A percentile compares a stretch with the other conserved stretches of the same genome.
These are phyloP conservation scores for Serendipita sp. DNA, from an alignment of 768 basidiomycete species.

Conservation along the genomic window DNA sequence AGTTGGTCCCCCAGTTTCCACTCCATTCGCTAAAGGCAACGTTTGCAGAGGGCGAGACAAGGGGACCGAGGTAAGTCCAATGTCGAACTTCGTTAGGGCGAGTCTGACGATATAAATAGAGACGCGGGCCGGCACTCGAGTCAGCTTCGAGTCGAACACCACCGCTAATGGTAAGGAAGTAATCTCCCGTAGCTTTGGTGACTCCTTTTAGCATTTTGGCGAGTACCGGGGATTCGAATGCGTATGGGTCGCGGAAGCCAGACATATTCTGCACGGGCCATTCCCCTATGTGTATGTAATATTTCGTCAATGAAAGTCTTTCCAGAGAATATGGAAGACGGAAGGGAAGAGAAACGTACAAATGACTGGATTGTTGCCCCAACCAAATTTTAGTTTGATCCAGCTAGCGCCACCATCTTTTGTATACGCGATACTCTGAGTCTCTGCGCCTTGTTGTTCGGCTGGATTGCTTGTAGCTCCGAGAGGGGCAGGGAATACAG, in stretches of 20 bases:
- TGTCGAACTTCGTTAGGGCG: constrained; percentile 8
- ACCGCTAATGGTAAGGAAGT: constrained; percentile 13
- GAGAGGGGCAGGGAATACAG: constrained; percentile 9
- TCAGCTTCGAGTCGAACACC: constrained; percentile 6
- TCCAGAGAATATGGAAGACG: neutral
- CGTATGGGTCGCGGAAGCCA: constrained; percentile 15
- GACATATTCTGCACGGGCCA: constrained; percentile 2
- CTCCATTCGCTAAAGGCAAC: constrained; percentile 10
- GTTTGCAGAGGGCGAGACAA: constrained; percentile 5
- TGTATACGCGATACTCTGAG: constrained; percentile 12
- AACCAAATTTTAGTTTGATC: constrained; percentile 11
- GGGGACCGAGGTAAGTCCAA: constrained; percentile 11
- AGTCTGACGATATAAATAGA: constrained; percentile 14
- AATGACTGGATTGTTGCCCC: constrained; percentile 10
- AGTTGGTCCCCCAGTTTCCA: constrained; percentile 13
- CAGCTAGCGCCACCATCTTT: constrained; percentile 11
- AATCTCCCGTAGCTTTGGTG: constrained; percentile 7
- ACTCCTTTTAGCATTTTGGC: constrained; percentile 1
- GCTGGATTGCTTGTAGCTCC: constrained; percentile 8
- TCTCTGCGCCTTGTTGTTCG: constrained; percentile 12
- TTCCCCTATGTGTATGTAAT: neutral
- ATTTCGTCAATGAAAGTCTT: no score
- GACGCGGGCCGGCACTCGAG: constrained; percentile 7
- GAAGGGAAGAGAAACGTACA: neutral
- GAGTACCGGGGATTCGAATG: constrained; percentile 12